Conservation (phyloP, 2,329 filamentous ascomycete species). For the Cordyceps cateniannulata region DNA sequence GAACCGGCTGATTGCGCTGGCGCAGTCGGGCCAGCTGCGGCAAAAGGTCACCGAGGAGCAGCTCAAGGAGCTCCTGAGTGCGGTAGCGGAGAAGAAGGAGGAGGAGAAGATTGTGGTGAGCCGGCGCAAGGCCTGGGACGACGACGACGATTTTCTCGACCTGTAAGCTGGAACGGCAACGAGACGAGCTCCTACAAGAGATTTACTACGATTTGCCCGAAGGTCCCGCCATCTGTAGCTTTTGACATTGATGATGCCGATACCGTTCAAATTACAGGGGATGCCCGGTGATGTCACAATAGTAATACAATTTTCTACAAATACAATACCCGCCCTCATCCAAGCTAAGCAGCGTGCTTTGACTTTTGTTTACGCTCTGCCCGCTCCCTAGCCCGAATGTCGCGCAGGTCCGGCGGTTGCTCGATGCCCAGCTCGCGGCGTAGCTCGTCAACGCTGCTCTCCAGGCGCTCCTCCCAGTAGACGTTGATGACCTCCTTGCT, state of each 20-base stretch:
- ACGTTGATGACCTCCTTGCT: constrained; percentile 85
- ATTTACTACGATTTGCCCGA: neutral
- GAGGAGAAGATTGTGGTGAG: constrained; percentile 83
- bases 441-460: constrained; percentile 73
- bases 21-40: constrained; percentile 77
- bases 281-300: neutral
- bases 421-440: constrained; percentile 74
- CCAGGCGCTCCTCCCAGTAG: constrained; percentile 94
- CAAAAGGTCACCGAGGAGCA: constrained; percentile 87
- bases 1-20: constrained; percentile 86
- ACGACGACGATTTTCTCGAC: constrained; percentile 72
- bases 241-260: neutral
- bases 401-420: constrained; percentile 77
- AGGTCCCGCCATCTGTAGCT: neutral
- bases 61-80: constrained; percentile 83
- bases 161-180: constrained; percentile 30
- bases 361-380: constrained; percentile 58
- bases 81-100: constrained; percentile 71
- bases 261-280: neutral
- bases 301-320: neutral
- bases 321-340: neutral
- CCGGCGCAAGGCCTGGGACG: constrained; percentile 76
- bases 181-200: neutral
- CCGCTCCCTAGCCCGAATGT: constrained; percentile 64
- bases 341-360: constrained; percentile 30